A percentile compares a stretch with the other conserved stretches of the same genome.
phyloP scores from a whole-genome alignment of 2,329 filamentous ascomycete genomes.

The Pseudogymnoascus sp. region DNA sequence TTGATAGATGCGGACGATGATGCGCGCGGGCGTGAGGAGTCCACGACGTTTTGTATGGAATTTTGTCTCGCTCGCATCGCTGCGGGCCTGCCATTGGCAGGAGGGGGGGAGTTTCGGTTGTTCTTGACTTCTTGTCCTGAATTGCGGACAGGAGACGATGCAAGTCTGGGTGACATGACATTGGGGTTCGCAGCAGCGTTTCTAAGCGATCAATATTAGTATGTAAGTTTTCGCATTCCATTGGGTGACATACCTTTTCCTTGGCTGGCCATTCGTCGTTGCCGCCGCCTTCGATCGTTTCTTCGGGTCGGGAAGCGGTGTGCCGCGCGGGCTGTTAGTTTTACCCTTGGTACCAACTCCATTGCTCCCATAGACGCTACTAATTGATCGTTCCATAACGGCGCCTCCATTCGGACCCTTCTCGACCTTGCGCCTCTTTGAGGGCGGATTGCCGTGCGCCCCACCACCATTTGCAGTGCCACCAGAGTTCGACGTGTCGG shows the following conservation, averaged over 20 bases:
- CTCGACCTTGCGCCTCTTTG: constrained; percentile 77
- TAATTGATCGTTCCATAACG: constrained; percentile 61
- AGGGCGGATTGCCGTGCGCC: constrained; percentile 44
- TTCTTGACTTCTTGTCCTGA: constrained; percentile 56
- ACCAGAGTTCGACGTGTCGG: constrained; percentile 41
- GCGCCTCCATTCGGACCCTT: constrained; percentile 45
- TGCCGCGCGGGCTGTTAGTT: constrained; percentile 58
- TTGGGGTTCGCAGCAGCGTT: constrained; percentile 40
- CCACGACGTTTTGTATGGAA: constrained; percentile 53
- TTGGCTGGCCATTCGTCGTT: constrained; percentile 58
- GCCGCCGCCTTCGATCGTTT: constrained; percentile 65
- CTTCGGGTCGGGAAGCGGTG: constrained; percentile 57
- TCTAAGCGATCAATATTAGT: constrained; percentile 24
- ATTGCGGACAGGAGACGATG: constrained; percentile 67
- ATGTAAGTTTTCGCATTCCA: constrained; percentile 2
- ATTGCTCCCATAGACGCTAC: constrained; percentile 43
- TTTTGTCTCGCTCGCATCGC: constrained; percentile 69
- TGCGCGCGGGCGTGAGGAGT: constrained; percentile 46
- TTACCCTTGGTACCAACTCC: constrained; percentile 46
- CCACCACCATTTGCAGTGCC: constrained; percentile 53
- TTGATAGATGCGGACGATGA: constrained; percentile 54
- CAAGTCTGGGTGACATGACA: constrained; percentile 58
- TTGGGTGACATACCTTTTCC: constrained; percentile 57
- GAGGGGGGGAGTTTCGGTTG: constrained; percentile 49
- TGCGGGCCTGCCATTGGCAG: constrained; percentile 50